Evolutionary conservation across 225 moss, liverwort and hornwort genomes (phyloP).

Genomic region (Ulota crispa): DNA sequence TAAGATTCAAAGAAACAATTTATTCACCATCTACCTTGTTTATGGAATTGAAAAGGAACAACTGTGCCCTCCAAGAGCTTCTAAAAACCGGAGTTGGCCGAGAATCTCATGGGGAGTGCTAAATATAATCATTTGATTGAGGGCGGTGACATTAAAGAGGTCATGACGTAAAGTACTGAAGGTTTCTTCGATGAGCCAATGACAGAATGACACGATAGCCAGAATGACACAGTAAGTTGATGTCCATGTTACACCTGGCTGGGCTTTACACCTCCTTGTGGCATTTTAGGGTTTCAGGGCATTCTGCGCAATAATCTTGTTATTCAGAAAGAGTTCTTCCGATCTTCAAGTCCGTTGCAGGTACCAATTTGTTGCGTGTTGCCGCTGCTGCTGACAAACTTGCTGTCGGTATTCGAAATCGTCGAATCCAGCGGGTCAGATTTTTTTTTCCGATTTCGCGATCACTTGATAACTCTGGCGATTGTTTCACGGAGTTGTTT

Average conservation of each 20-base stretch:
- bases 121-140: background rate
- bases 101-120: background rate
- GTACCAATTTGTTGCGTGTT: background rate
- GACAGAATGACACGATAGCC: background rate
- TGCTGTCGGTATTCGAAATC: constrained; percentile 9
- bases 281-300: background rate
- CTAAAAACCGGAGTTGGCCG: too few species aligned
- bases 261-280: background rate
- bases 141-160: background rate
- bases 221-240: background rate
- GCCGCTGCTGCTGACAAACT: background rate
- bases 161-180: background rate
- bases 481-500: background rate
- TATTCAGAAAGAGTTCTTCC: background rate
- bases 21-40: too few species aligned
- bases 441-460: background rate
- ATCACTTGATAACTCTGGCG: background rate
- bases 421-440: background rate
- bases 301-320: background rate
- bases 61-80: too few species aligned
- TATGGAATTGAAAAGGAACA: too few species aligned
- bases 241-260: background rate
- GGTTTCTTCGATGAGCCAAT: background rate
- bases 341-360: background rate
- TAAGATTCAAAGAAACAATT: too few species aligned